Conservation (phyloP, 768 basidiomycete species). For the Cystobasidium tubakii region DNA sequence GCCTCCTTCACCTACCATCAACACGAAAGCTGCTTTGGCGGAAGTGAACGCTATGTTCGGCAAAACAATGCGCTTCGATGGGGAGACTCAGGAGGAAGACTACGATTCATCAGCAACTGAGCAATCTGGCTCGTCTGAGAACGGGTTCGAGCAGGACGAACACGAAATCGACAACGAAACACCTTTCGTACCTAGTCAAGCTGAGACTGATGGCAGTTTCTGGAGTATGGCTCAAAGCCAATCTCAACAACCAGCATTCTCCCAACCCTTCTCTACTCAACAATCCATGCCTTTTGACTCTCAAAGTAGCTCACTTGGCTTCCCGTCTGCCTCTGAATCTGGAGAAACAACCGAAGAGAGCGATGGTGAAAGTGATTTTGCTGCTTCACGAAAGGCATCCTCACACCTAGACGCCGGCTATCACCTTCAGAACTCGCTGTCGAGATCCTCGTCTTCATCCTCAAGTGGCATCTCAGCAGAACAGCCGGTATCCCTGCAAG, state of each 20-base stretch:
- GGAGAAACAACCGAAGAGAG: constrained; percentile 34
- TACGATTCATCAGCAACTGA: constrained; percentile 42
- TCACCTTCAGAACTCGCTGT: neutral
- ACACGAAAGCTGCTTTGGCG: constrained; percentile 87
- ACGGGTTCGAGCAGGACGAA: constrained; percentile 26
- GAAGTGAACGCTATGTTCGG: constrained; percentile 97
- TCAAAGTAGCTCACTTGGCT: constrained; percentile 26
- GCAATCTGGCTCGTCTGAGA: constrained; percentile 29
- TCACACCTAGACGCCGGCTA: neutral
- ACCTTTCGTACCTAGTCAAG: constrained; percentile 31
- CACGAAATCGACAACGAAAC: constrained; percentile 4
- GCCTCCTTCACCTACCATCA: constrained; percentile 67
- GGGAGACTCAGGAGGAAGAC: constrained; percentile 47
- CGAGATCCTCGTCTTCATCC: constrained; percentile 23
- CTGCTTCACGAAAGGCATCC: neutral
- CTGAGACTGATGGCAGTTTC: constrained; percentile 31
- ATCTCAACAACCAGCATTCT: constrained; percentile 21
- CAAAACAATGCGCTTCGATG: constrained; percentile 50
- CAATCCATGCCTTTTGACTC: constrained; percentile 18
- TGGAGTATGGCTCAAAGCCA: constrained; percentile 36
- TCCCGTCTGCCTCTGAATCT: constrained; percentile 7
- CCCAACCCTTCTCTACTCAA: constrained; percentile 10
- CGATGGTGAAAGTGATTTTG: constrained; percentile 18
- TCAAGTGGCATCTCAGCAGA: constrained; percentile 7
- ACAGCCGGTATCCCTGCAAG: neutral